A percentile compares a stretch with the other conserved stretches of the same genome.
Conservation (phyloP, 2,329 filamentous ascomycete genomes). For the Raffaelea deltoideospora region DNA sequence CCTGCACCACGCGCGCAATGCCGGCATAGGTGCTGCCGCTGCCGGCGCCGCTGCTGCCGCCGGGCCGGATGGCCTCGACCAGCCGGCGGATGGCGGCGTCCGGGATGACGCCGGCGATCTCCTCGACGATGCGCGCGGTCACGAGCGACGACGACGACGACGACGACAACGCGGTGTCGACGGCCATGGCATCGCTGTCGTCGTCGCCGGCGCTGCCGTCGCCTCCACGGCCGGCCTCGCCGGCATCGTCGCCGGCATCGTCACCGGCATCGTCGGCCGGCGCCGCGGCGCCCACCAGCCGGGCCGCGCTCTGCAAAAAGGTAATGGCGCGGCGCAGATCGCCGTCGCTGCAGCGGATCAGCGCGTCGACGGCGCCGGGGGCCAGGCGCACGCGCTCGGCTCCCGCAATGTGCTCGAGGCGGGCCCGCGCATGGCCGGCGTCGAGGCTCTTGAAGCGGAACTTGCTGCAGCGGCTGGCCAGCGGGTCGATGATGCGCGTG, state of each 20-base stretch:
- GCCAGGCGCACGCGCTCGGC: conserved; percentile 65
- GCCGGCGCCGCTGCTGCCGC: conserved; percentile 23
- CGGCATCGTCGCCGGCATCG: neutral
- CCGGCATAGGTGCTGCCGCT: conserved; percentile 49
- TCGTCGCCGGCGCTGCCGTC: conserved; percentile 12
- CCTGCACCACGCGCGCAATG: conserved; percentile 67
- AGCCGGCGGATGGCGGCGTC: conserved; percentile 54
- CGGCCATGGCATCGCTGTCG: conserved; percentile 42
- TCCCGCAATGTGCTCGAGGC: conserved; percentile 69
- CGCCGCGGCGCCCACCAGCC: conserved; percentile 58
- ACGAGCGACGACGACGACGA: conserved; percentile 34
- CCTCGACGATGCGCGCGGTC: conserved; percentile 69
- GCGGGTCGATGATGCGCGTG: conserved; percentile 89
- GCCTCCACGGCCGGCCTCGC: too few relatives aligned
- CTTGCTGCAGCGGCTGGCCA: conserved; percentile 87
- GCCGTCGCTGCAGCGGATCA: conserved; percentile 81
- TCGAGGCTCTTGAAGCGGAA: conserved; percentile 96
- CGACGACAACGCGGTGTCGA: too few relatives aligned
- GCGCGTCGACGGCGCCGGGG: conserved; percentile 62
- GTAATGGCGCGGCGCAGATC: conserved; percentile 95
- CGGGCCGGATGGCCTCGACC: conserved; percentile 59
- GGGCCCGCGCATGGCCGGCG: conserved; percentile 62
- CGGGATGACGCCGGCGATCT: conserved; percentile 93
- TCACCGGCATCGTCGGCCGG: conserved; percentile 17
- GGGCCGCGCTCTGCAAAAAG: conserved; percentile 84